Percentiles rank a stretch among this genome's conserved stretches.
phyloP scores from a whole-genome alignment of 495 filamentous ascomycete species.

The Usnea hakonensis region DNA sequence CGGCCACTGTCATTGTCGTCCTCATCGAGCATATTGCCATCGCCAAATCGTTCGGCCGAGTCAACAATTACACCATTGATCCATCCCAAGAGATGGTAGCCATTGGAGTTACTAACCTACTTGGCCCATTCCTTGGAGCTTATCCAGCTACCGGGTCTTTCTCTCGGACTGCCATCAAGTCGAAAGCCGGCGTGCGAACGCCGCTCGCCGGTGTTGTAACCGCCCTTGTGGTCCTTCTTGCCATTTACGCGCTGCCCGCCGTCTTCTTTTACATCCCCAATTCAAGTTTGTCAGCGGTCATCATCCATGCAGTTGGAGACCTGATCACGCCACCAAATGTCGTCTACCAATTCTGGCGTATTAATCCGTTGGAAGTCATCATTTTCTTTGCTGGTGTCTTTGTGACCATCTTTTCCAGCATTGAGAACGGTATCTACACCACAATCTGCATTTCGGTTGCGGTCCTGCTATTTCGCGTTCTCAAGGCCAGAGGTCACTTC shows the following conservation, averaged over 20 bases:
- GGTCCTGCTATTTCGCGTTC: conserved; percentile 76
- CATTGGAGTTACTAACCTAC: conserved; percentile 84
- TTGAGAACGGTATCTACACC: conserved; percentile 89
- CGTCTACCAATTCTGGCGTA: conserved; percentile 92
- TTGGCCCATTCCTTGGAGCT: conserved; percentile 88
- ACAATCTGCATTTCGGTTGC: conserved; percentile 69
- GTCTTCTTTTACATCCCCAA: conserved; percentile 95
- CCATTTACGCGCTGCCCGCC: conserved; percentile 84
- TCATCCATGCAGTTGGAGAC: conserved; percentile 95
- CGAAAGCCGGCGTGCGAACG: conserved; percentile 91
- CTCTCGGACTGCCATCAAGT: conserved; percentile 95
- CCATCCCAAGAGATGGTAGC: conserved; percentile 95
- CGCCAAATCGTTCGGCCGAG: conserved; percentile 90
- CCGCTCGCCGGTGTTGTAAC: conserved; percentile 91
- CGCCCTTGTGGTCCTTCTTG: conserved; percentile 78
- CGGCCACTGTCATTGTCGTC: conserved; percentile 81
- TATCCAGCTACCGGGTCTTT: conserved; percentile 97
- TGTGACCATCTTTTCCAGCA: conserved; percentile 78
- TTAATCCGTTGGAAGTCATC: conserved; percentile 79
- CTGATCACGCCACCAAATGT: conserved; percentile 90
- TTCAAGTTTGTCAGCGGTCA: conserved; percentile 80
- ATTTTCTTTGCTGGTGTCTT: conserved; percentile 95
- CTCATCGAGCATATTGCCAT: conserved; percentile 97
- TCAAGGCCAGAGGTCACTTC: conserved; percentile 81
- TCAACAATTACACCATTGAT: conserved; percentile 98